Percentiles rank a stretch among this genome's conserved stretches.
phyloP scores from a whole-genome alignment of 345 rosid species.

The Lenwebbia sp. region DNA sequence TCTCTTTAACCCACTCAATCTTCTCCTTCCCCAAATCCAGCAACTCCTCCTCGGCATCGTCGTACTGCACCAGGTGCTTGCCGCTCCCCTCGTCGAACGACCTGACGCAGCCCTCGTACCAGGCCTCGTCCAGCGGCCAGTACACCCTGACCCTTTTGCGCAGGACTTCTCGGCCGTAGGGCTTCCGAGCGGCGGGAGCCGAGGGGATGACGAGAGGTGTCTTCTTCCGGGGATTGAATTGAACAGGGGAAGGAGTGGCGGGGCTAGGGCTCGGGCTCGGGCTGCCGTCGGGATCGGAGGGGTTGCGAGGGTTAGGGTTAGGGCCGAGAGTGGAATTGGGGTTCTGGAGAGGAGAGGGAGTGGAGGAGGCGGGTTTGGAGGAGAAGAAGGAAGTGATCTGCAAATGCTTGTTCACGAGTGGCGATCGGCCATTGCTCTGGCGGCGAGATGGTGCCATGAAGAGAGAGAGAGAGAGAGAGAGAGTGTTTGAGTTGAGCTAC shows the following conservation, averaged over 20 bases:
- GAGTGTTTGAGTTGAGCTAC: background rate
- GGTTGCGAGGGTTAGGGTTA: constrained; percentile 21
- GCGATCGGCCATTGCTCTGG: constrained; percentile 71
- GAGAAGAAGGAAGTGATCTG: constrained; percentile 89
- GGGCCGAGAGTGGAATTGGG: constrained; percentile 18
- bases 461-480: background rate
- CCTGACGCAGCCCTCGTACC: constrained; percentile 74
- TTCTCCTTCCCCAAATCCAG: constrained; percentile 81
- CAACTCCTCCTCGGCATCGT: constrained; percentile 80
- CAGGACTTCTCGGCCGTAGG: constrained; percentile 49
- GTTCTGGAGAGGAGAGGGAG: constrained; percentile 27
- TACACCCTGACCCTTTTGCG: constrained; percentile 63
- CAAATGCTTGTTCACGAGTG: constrained; percentile 77
- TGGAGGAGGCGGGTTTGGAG: constrained; percentile 27
- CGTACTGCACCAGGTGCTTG: constrained; percentile 66
- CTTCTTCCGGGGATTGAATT: constrained; percentile 36
- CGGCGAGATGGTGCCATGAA: constrained; percentile 71
- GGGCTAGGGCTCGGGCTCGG: constrained; percentile 36
- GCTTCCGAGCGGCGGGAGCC: constrained; percentile 4
- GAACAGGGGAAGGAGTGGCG: constrained; percentile 64
- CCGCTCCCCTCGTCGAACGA: constrained; percentile 34
- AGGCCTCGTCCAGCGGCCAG: constrained; percentile 87
- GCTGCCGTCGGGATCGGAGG: constrained; percentile 13
- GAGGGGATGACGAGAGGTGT: constrained; percentile 59
- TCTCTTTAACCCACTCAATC: constrained; percentile 64